Evolutionary conservation across 2,329 filamentous ascomycete genomes (phyloP).

Genomic region (Clonostachys rhizophaga): DNA sequence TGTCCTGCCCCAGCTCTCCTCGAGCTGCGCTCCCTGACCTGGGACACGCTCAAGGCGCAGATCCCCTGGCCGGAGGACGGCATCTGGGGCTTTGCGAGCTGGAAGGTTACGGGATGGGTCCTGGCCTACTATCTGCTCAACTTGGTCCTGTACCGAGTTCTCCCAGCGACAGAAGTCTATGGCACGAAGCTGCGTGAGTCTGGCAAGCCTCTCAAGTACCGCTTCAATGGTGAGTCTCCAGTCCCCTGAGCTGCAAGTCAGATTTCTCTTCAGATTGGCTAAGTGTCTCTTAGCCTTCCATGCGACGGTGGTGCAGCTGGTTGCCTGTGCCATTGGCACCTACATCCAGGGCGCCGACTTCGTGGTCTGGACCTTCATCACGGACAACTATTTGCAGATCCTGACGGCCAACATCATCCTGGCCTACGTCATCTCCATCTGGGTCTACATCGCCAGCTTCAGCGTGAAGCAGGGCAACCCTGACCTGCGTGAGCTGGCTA

Average conservation of each 20-base stretch:
- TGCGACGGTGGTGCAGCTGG: slow-evolving; percentile 67
- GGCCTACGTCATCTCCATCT: slow-evolving; percentile 68
- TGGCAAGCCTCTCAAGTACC: slow-evolving; percentile 75
- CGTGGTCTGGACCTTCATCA: slow-evolving; percentile 86
- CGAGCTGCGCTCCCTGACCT: slow-evolving; percentile 63
- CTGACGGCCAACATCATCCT: slow-evolving; percentile 80
- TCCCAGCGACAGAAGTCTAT: slow-evolving; percentile 69
- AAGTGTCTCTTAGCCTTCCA: slow-evolving; percentile 5
- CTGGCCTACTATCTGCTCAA: slow-evolving; percentile 76
- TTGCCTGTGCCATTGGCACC: slow-evolving; percentile 70
- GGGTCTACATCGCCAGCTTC: slow-evolving; percentile 80
- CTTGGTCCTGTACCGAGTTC: slow-evolving; percentile 66
- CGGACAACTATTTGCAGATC: slow-evolving; percentile 84
- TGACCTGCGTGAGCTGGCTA: slow-evolving; percentile 71
- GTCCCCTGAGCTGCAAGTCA: slow-evolving; percentile 52
- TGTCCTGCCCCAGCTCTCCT: slow-evolving; percentile 83
- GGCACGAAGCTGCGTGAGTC: slow-evolving; percentile 64
- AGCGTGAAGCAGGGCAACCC: slow-evolving; percentile 69
- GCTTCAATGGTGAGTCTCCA: slow-evolving; percentile 62
- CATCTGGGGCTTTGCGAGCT: slow-evolving; percentile 64
- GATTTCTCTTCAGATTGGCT: slow-evolving; percentile 65
- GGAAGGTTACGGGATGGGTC: slow-evolving; percentile 62
- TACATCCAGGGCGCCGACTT: slow-evolving; percentile 75
- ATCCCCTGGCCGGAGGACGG: slow-evolving; percentile 77
- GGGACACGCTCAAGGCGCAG: slow-evolving; percentile 71